Evolutionary conservation across 108 stramenopile genomes (phyloP), one percentile per base, ranked within the genome.

Genomic region (Pseudonitzschia delicatissima): DNA sequence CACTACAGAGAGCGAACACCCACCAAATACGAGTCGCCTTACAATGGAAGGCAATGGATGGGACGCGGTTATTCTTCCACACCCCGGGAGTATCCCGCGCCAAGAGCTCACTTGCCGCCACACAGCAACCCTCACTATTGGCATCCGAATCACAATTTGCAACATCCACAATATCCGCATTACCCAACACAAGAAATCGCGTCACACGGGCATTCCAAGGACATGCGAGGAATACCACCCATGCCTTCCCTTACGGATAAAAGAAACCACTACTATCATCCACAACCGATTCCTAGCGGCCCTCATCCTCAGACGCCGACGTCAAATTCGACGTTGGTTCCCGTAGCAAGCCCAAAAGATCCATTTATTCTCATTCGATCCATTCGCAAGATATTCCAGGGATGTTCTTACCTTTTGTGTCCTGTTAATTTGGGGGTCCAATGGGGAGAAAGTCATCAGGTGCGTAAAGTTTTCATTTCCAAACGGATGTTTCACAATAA

Each of bases 341-440:
- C n/a, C 12, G 0, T 13, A 59, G n/a, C 58, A 59, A n/a, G 44
- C 1, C 18, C 32, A 34, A 63, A 64, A 11, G 67, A 81, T 66
- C 74, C 74, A 1, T 72, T 76, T 32, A 76, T 45, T 52, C 57
- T 81, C 13, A 35, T 81, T 15, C 74, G 74, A 15, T 66, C 62
- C 7, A 52, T 57, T 5, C 51, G 47, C 32, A 40, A 63, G 26
- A 84, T 82, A 9, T 84, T 90, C 68, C 73, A 71, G 35, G 57
- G 71, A 8, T 85, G 72, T 34, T 69, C 76, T 17, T 90, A 82
- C 68, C 32, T 81, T 18, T 60, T 90, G 49, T 78, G 77, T 13
- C 52, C 62, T 37, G 40, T 68, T 36, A 58, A 61, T 20, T 40
- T 47, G 34, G 45, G 31, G 2, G 68, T 68, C 20, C 21, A 60